These are phyloP conservation scores for barrel medic (Medicago truncatula) DNA, from an alignment of 306 rosid species.

Conservation along the genomic window DNA sequence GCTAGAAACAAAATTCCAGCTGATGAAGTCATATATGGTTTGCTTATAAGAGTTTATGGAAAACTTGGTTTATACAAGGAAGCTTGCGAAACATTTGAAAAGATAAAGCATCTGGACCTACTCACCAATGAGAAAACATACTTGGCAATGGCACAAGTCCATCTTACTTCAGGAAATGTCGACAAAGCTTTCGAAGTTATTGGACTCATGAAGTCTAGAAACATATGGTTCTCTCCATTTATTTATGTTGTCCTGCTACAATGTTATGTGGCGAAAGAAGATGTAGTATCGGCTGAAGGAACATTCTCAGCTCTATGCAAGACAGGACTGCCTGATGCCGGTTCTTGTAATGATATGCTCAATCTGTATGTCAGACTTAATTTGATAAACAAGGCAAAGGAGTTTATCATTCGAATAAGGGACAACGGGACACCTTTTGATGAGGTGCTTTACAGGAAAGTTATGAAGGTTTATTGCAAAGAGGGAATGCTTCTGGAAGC, in stretches of 20 bases:
- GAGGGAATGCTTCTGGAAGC: slow-evolving; percentile 78
- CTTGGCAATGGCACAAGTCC: slow-evolving; percentile 96
- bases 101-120: slow-evolving; percentile 66
- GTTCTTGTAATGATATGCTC: slow-evolving; percentile 85
- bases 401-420: slow-evolving; percentile 64
- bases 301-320: slow-evolving; percentile 71
- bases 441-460: slow-evolving; percentile 71
- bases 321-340: slow-evolving; percentile 89
- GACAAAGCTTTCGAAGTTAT: slow-evolving; percentile 71
- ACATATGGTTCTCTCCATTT: slow-evolving; percentile 75
- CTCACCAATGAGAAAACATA: slow-evolving; percentile 86
- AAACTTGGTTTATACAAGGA: slow-evolving; percentile 85
- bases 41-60: slow-evolving; percentile 92
- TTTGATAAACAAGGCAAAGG: slow-evolving; percentile 67
- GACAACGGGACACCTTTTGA: slow-evolving; percentile 58
- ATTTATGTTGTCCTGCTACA: slow-evolving; percentile 83
- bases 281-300: slow-evolving; percentile 69
- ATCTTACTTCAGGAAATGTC: slow-evolving; percentile 71
- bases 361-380: slow-evolving; percentile 63
- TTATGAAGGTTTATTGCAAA: slow-evolving; percentile 75
- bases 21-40: slow-evolving; percentile 96
- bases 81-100: slow-evolving; percentile 76
- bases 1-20: slow-evolving; percentile 56
- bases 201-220: slow-evolving; percentile 77
- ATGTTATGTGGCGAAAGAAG: slow-evolving; percentile 86